These are phyloP conservation scores for Epichloe gansuensis DNA, from an alignment of 2,329 filamentous ascomycete genomes.

Conservation along the genomic window DNA sequence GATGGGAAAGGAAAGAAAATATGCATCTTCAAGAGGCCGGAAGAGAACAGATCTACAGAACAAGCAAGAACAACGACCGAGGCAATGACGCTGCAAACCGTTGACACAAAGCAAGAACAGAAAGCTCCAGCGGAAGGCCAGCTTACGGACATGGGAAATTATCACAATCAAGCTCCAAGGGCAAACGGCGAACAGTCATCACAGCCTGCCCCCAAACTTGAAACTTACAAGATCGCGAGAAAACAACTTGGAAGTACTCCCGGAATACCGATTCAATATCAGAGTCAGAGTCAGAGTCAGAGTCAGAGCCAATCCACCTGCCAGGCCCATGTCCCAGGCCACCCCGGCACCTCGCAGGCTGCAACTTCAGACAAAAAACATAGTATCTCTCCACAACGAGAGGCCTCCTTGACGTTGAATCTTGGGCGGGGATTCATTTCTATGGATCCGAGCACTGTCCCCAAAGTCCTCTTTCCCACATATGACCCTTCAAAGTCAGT, in stretches of 20 bases:
- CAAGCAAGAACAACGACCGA: background rate
- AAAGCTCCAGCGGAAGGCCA: background rate
- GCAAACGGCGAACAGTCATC: background rate
- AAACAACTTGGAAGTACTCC: constrained; percentile 5
- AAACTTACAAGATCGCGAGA: constrained; percentile 9
- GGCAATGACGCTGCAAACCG: background rate
- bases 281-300: background rate
- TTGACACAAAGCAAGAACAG: constrained; percentile 2
- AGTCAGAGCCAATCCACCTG: constrained; percentile 2
- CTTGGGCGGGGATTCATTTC: constrained; percentile 10
- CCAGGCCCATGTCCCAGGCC: constrained; percentile 8
- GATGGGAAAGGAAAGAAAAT: constrained; percentile 6
- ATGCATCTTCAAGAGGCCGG: constrained; percentile 8
- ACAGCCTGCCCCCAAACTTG: background rate
- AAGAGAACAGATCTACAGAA: background rate
- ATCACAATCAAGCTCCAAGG: background rate
- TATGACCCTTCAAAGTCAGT: constrained; percentile 6
- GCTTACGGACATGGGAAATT: background rate
- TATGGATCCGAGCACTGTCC: constrained; percentile 11
- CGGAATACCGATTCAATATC: background rate
- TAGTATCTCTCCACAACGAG: constrained; percentile 14
- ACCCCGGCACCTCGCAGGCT: background rate
- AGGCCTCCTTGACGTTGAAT: constrained; percentile 13
- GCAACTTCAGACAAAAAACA: constrained; percentile 5
- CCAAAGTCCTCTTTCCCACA: constrained; percentile 13